Base-by-base conservation (phyloP, 2,329 filamentous ascomycete species). In the Aspergillus aculeatus region DNA sequence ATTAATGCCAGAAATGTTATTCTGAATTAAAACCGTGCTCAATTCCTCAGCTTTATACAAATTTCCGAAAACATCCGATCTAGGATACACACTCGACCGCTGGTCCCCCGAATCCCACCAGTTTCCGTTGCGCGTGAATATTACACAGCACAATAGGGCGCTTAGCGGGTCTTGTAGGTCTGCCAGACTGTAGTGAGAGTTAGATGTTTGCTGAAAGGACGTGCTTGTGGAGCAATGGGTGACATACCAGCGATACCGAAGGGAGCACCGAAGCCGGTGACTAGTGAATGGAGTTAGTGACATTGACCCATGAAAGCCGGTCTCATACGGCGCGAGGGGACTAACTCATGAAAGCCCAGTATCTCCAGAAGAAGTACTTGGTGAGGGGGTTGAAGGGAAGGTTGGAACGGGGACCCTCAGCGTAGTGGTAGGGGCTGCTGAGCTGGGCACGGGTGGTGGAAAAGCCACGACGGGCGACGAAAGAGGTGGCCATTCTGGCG, bases 321-420 rank as follows among this genome's bases (percentile, higher is more conserved):
- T 29, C 26, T 29, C 47, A 38, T 52, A 56, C 50, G 51, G 60
- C 59, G 58, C 44, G 49, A 10, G 44, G 54, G 48, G 32, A 79
- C 82, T 64, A 75, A 90, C 88, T 77, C 84, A 88, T 88, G 83
- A 90, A 95, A 65, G 76, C 76, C 89, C 92, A 96, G 88, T 90
- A 99, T 80, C 89, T 85, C 70, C 91, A 64, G 68, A 82, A 86
- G 78, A 99, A 99, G 82, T 84, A 90, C 81, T 88, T 91, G 76
- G 88, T 94, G 82, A 91, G 84, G 69, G 95, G 90, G 85, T 99
- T 96, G 88, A 99, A 99, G 68, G 95, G 95, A 68, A 99, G 81
- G 86, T 97, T 98, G 84, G 85, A 89, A 81, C 92, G 90, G 74
- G 94, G 91, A 67, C 94, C 95, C 84, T 98, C 94, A 71, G 94